Percentiles rank a stretch among this genome's conserved stretches.
Evolutionary conservation across 495 filamentous ascomycete genomes (phyloP).

Genomic region (Hypoxylon fuscum): DNA sequence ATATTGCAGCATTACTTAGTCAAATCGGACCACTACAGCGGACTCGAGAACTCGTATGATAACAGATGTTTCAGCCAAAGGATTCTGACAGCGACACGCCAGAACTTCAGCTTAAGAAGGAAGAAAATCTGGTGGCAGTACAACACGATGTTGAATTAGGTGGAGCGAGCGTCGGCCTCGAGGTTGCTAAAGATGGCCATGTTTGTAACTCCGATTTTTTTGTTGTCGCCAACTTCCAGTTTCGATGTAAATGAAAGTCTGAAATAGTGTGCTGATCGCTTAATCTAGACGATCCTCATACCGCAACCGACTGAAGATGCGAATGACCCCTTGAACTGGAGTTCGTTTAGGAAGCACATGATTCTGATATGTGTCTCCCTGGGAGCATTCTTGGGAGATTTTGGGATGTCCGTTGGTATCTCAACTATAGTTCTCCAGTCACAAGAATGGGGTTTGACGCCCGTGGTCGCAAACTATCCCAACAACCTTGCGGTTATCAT

Average conservation of each 20-base stretch:
- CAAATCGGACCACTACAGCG: too few relatives aligned
- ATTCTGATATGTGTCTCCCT: slow-evolving; percentile 45
- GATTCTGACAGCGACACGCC: not conserved
- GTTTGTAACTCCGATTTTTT: not conserved
- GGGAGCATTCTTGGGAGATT: not conserved
- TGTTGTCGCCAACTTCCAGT: not conserved
- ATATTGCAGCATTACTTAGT: too few relatives aligned
- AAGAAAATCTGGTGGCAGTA: not conserved
- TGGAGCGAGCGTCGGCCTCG: not conserved
- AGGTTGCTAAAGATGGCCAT: not conserved
- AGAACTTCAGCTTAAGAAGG: not conserved
- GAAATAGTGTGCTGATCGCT: not conserved
- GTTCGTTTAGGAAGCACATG: slow-evolving; percentile 56
- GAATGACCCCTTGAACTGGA: slow-evolving; percentile 69
- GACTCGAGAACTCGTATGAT: not conserved
- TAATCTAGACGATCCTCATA: not conserved
- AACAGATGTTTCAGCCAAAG: not conserved
- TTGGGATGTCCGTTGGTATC: not conserved
- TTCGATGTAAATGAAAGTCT: not conserved
- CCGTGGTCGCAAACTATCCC: not conserved
- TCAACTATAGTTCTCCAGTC: not conserved
- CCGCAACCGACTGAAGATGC: slow-evolving; percentile 44
- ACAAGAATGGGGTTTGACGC: not conserved
- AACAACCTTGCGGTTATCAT: not conserved
- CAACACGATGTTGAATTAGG: not conserved